Base-by-base conservation (phyloP, 495 filamentous ascomycete genomes). In the Aspergillus steynii region DNA sequence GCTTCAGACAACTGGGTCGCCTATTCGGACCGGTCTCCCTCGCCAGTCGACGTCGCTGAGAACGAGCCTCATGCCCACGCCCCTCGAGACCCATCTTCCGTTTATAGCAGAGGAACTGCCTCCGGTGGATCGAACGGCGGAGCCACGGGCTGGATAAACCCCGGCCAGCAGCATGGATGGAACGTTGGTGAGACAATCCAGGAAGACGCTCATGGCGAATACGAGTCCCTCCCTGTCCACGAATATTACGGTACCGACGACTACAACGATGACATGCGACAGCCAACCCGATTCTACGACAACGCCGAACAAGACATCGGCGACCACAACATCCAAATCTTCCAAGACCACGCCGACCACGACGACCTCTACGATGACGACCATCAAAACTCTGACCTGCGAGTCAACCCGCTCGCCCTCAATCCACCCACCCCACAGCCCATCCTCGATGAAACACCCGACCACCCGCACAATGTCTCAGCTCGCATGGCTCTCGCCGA, bases 1-100 rank as follows among this genome's bases (percentile, higher is more conserved):
- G 65, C 72, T 9, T 85, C 87, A 47, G 73, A 81, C 4, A 86
- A 88, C 61, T 86, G 82, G 77, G 83, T 89, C 67, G 82, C 81
- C 9, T 85, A 88, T 64, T 76, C 84, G 0, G 89, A 71, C 68
- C 84, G 63, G 62, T 82, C 72, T 58, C 79, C 77, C 65, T 82
- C 77, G 7, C 83, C 82, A 37, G 52, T 59, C 14, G 64, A 65
- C 3, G 71, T 73, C 2, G 42, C 20, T 3, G 64, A 67, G 5
- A 64, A 66, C 20, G 57, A 68, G 7, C 63, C 65, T 15, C 55
- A 80, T 27, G 75, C 78, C 32, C 71, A 70, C 29, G 71, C 61
- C 53, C 65, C 72, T 63, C 80, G 73, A 60, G 81, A 77, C 57
- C 74, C 74, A 55, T 78, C 70, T 27, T 78, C 74, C 50, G 75